Evolutionary conservation across 2,329 filamentous ascomycete genomes (phyloP).

Genomic region (Seiridium cupressi): DNA sequence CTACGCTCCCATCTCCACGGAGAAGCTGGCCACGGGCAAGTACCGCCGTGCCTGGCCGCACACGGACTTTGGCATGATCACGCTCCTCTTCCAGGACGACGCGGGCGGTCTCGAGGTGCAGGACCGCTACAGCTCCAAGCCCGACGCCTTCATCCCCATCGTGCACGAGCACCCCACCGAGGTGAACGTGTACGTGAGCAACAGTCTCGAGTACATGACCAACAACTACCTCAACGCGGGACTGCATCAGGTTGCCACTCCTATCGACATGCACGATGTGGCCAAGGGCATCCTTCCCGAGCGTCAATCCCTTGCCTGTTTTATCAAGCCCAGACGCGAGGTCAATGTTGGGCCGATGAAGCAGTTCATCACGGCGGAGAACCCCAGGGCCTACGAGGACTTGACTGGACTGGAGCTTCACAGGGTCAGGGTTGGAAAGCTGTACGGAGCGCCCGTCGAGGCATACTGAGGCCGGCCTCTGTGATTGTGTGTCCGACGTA

Average conservation of each 20-base stretch:
- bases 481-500: neutral
- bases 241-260: constrained; percentile 6
- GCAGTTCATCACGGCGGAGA: neutral
- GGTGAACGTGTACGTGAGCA: constrained; percentile 8
- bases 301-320: constrained; percentile 6
- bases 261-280: neutral
- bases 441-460: neutral
- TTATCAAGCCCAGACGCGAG: constrained; percentile 8
- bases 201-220: constrained; percentile 10
- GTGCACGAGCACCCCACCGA: neutral
- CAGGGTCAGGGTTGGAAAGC: neutral
- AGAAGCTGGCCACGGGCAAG: constrained; percentile 1
- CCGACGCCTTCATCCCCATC: constrained; percentile 8
- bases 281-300: neutral
- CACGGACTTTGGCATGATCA: constrained; percentile 10
- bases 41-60: constrained; percentile 10
- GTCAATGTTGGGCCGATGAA: constrained; percentile 5
- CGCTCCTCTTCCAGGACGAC: constrained; percentile 9
- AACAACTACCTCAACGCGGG: constrained; percentile 7
- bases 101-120: constrained; percentile 10
- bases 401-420: neutral
- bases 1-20: constrained; percentile 5
- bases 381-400: neutral
- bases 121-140: constrained; percentile 1
- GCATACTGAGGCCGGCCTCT: neutral